Conservation (phyloP, 75 land plant genomes). For the Picea glauca region DNA sequence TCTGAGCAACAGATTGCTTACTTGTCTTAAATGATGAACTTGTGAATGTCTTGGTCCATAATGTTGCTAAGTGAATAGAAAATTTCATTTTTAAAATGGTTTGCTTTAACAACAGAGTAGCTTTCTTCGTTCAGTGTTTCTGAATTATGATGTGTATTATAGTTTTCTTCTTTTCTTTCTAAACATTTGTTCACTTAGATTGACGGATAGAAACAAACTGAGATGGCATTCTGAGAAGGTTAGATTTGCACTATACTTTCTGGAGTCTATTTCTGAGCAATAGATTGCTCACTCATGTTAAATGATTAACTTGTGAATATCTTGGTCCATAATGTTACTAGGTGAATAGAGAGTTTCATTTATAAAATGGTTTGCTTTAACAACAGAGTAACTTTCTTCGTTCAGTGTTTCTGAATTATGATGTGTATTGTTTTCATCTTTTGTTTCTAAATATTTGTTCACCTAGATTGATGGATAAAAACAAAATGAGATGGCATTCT, state of each 20-base stretch:
- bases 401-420: not conserved
- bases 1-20: not conserved
- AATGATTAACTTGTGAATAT: not conserved
- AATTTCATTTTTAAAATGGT: not conserved
- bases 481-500: not conserved
- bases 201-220: too few species aligned
- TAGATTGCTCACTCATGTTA: not conserved
- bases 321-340: not conserved
- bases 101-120: not conserved
- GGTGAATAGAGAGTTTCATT: not conserved
- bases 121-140: not conserved
- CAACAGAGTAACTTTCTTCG: not conserved
- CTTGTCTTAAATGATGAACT: not conserved
- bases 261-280: not conserved
- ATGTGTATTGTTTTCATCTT: slow-evolving; percentile 2
- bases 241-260: slow-evolving; percentile 20
- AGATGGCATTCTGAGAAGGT: slow-evolving; percentile 95
- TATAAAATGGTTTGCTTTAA: too few species aligned
- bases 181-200: too few species aligned
- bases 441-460: not conserved
- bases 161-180: not conserved
- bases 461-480: not conserved
- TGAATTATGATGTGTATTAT: not conserved
- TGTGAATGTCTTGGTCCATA: not conserved
- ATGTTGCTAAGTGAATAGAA: not conserved